These are phyloP conservation scores for Hypoxylon sp. DNA, from an alignment of 2,329 filamentous ascomycete species.

Conservation along the genomic window DNA sequence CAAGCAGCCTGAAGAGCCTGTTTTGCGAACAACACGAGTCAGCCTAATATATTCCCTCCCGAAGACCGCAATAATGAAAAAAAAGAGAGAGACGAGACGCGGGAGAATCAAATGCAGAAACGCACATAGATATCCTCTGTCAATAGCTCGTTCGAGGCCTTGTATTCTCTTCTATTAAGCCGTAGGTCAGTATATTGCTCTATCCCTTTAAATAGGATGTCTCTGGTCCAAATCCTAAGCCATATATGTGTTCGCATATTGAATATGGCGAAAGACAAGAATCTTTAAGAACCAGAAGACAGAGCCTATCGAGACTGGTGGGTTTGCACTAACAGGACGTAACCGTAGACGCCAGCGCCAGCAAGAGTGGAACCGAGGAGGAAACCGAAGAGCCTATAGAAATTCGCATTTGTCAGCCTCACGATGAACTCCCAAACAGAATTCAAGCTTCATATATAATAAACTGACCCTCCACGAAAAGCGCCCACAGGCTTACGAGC, in stretches of 20 bases:
- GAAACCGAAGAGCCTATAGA: conserved; percentile 86
- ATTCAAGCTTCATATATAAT: background rate
- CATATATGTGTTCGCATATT: background rate
- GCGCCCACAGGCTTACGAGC: conserved; percentile 72
- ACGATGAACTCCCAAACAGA: background rate
- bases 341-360: conserved; percentile 88
- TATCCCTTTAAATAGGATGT: background rate
- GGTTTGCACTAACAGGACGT: conserved; percentile 72
- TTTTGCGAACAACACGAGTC: conserved; percentile 42
- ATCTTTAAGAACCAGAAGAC: background rate
- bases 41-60: conserved; percentile 30
- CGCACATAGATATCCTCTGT: conserved; percentile 96
- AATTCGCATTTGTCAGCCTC: conserved; percentile 4
- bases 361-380: conserved; percentile 86
- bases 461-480: conserved; percentile 72
- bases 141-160: conserved; percentile 91
- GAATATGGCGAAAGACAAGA: background rate
- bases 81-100: conserved; percentile 43
- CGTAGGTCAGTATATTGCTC: conserved; percentile 39
- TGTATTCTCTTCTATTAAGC: conserved; percentile 79
- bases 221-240: background rate
- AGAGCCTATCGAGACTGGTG: background rate
- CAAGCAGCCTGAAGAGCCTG: conserved; percentile 91
- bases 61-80: conserved; percentile 32
- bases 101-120: conserved; percentile 61